Evolutionary conservation across 495 filamentous ascomycete species (phyloP), one percentile per base, ranked within the genome.

Genomic region (Xeromyces bisporus): DNA sequence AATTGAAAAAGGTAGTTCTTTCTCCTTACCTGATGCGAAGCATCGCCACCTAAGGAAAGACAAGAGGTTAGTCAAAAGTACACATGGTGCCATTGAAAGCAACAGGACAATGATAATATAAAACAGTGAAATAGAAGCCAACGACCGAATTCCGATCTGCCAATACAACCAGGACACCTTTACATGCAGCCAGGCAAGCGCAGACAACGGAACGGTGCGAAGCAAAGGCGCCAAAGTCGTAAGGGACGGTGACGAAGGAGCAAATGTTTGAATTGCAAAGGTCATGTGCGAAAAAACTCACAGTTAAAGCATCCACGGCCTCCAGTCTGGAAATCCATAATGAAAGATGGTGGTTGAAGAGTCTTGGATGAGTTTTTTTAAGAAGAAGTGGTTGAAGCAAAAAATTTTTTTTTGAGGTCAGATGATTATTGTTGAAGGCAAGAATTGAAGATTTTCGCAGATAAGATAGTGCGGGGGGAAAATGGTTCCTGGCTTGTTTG

Each of bases 291-390:
- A 34, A 4, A 36, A 40, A 35, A 80, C 77, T 60, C 53, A 83
- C 77, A 83, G 61, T 84, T 84, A 64, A 78, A 84, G 63, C 78
- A 84, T 36, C 67, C 75, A 51, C 77, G 74, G 40, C 62, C 64
- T 53, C 60, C 56, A 40, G 49, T 40, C 45, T 60, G 60, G 39
- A 49, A 60, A 35, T 66, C 64, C 66, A 69, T 69, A 37, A 41
- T 63, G 44, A 41, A 28, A 18, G 23, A 23, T 32, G 9, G 25
- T 21, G 13, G 25, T 27, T 15, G 14, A 38, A n/a, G 16, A 16
- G 29, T 21, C n/a, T 14, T 15, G 16, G 23, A 24, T 27, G 26
- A 25, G 29, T 23, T 8, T 30, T 33, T 36, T 33, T 15, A 25
- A 33, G 31, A 41, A 28, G 24, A 35, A 39, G 33, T 41, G 40